These are phyloP conservation scores for Sporothrix humicola DNA, from an alignment of 2,329 filamentous ascomycete genomes.

Conservation along the genomic window DNA sequence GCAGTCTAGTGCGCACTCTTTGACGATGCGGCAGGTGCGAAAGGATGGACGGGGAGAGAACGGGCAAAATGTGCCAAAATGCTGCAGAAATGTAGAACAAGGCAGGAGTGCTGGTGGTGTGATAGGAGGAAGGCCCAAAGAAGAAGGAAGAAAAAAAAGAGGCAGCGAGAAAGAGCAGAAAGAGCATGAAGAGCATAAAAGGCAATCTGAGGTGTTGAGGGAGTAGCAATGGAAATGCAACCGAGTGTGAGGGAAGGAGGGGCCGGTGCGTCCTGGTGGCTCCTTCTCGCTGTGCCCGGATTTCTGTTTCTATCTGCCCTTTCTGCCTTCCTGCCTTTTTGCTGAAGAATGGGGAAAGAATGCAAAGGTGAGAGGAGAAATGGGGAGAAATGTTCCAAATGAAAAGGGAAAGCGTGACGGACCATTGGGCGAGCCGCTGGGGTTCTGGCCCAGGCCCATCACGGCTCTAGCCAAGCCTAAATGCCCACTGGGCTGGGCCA, in stretches of 20 bases:
- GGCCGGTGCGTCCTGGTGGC: neutral
- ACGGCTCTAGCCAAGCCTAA: neutral
- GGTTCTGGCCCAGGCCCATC: conserved; percentile 14
- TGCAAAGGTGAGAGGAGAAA: neutral
- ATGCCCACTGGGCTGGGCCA: neutral
- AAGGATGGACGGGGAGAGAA: neutral
- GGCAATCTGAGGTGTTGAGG: neutral
- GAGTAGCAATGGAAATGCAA: neutral
- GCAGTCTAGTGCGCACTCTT: conserved; percentile 10
- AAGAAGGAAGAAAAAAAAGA: conserved; percentile 23
- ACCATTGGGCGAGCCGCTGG: conserved; percentile 18
- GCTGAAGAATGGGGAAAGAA: conserved; percentile 8
- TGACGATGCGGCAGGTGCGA: conserved; percentile 19
- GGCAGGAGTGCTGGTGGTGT: neutral
- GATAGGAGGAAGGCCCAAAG: neutral
- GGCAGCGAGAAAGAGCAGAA: neutral
- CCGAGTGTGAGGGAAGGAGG: conserved; percentile 9
- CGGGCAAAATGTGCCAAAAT: neutral
- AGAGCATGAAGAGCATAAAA: too few relatives aligned
- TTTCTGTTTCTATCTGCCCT: neutral
- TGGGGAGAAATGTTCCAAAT: neutral
- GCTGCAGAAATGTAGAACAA: neutral
- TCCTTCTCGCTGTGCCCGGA: neutral
- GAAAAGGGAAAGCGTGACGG: conserved; percentile 14
- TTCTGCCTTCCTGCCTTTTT: neutral